A percentile compares a stretch with the other conserved stretches of the same genome.
Evolutionary conservation across 2,329 filamentous ascomycete genomes (phyloP).

Genomic region (Scleromitrula shiraiana): DNA sequence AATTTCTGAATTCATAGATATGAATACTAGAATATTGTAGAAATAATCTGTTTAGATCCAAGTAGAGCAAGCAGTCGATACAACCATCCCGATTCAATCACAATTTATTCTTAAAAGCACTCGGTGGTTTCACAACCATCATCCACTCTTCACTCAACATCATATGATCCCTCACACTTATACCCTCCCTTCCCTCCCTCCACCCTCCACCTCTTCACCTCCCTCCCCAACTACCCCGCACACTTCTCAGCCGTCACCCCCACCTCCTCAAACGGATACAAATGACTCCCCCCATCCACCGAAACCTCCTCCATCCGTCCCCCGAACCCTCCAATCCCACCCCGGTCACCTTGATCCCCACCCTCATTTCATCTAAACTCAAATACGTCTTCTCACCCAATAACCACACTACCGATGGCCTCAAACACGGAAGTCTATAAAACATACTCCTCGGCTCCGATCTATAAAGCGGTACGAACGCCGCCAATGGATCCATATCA

Average conservation of each 20-base stretch:
- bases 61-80: too few species aligned
- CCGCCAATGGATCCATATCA: not conserved
- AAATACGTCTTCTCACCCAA: not conserved
- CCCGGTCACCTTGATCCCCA: not conserved
- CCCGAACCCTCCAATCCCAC: not conserved
- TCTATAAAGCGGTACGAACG: not conserved
- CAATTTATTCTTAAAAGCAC: not conserved
- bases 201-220: not conserved
- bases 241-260: not conserved
- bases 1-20: too few species aligned
- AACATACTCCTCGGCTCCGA: not conserved
- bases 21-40: too few species aligned
- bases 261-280: not conserved
- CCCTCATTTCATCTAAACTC: not conserved
- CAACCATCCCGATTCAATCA: too few species aligned
- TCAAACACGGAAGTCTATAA: not conserved
- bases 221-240: not conserved
- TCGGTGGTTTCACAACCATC: not conserved
- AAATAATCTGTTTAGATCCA: too few species aligned
- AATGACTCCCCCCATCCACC: not conserved
- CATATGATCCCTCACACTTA: not conserved
- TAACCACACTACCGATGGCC: not conserved
- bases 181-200: not conserved
- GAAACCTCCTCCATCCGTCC: not conserved
- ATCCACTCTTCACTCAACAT: not conserved